Conservation (phyloP, 495 filamentous ascomycete species). For the Aspergillus avenaceus region DNA sequence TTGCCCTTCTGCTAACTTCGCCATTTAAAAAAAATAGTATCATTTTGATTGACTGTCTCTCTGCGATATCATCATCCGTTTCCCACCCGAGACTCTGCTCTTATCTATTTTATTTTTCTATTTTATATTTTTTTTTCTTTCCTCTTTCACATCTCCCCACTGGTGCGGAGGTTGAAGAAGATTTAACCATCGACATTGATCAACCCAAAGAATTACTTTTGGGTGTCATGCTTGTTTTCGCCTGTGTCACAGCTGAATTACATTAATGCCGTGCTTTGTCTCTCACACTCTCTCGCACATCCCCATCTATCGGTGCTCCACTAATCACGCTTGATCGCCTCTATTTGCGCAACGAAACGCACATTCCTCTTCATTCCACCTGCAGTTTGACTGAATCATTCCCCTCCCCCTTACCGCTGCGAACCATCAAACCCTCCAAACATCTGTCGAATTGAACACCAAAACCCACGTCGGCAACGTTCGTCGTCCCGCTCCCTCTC, state of each 20-base stretch:
- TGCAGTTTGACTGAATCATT: conserved; percentile 24
- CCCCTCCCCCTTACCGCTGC: conserved; percentile 38
- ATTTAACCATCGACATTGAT: conserved; percentile 7
- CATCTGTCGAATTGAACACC: conserved; percentile 19
- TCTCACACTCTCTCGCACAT: conserved; percentile 35
- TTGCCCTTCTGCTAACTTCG: conserved; percentile 9
- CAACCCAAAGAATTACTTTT: conserved; percentile 14
- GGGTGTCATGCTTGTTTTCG: conserved; percentile 39
- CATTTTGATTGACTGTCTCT: not conserved
- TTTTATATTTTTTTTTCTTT: conserved; percentile 6
- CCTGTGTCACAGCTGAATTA: conserved; percentile 43
- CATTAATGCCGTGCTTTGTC: conserved; percentile 41
- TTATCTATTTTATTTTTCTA: conserved; percentile 11
- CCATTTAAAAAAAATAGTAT: not conserved
- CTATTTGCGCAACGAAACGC: conserved; percentile 32
- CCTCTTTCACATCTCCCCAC: conserved; percentile 11
- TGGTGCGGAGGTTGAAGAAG: conserved; percentile 9
- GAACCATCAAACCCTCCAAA: conserved; percentile 31
- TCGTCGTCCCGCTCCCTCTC: conserved; percentile 15
- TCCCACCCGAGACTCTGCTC: not conserved
- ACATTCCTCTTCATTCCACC: conserved; percentile 36
- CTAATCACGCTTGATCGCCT: conserved; percentile 31
- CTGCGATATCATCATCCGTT: conserved; percentile 1
- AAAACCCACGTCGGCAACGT: conserved; percentile 7
- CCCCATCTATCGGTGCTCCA: conserved; percentile 36